Evolutionary conservation across 805 yeast species (phyloP), one percentile per base, ranked within the genome.

Genomic region (Yamadazyma takamatsuzukensis): DNA sequence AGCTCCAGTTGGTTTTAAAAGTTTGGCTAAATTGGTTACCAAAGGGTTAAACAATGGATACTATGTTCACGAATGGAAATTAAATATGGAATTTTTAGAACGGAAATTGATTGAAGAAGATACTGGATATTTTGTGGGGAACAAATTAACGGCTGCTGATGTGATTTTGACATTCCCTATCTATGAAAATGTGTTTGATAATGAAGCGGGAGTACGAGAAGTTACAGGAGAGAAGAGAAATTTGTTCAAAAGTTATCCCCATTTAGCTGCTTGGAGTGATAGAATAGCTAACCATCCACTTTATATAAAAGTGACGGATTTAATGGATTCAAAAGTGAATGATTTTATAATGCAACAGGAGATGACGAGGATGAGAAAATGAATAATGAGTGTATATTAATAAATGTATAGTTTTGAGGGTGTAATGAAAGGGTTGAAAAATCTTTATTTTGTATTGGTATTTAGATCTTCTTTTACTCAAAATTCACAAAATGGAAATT

Each of bases 1-100:
- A 5, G 66, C 74, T 1, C 80, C 82, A 4, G 59, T 70, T 43
- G 72, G 77, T 9, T 35, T 70, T 16, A 69, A 73, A 28, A 55
- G 67, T 4, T 29, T 78, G 6, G 64, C 74, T 3, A 53, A 60
- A 13, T 38, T 56, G 33, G 58, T 78, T 17, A 54, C 76, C 19
- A 61, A 64, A 25, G 68, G 64, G 15, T 51, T 80, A 19, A 72
- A 72, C 43, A 57, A 64, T 22, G 66, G 63, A 4, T 79, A 69
- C 49, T 73, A 78, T 22, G 34, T 48, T 7, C 74, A 68, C 15
- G 80, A 79, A 41, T 53, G 72, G 44, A 53, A 51, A 17, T 46
- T 49, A 6, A 59, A 54, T 24, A 44, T 64, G 44, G 54, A 55
- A 19, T 51, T 49, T 14, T 47, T 64, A 37, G 61, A 56, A 27